Percentiles rank a stretch among this genome's conserved stretches.
phyloP scores from a whole-genome alignment of 1,284 basidiomycete species.

The Apiotrichum akiyoshidainum region DNA sequence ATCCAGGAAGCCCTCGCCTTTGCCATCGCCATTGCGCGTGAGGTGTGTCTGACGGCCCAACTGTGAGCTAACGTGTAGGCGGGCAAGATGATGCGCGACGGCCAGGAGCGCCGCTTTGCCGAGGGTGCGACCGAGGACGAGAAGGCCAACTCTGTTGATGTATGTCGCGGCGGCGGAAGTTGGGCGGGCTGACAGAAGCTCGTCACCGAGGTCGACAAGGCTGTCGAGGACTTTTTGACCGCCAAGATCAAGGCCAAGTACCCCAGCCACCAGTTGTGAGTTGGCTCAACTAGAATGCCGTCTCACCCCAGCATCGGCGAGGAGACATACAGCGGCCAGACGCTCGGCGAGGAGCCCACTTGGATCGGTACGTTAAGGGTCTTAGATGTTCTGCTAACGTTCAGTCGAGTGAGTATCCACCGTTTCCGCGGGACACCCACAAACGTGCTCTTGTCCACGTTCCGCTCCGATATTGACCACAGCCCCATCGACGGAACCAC shows the following conservation, averaged over 20 bases:
- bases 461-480: background rate
- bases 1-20: slow-evolving; percentile 68
- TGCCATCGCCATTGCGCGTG: slow-evolving; percentile 64
- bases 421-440: slow-evolving; percentile 9
- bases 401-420: slow-evolving; percentile 33
- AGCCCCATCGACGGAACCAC: slow-evolving; percentile 62
- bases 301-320: slow-evolving; percentile 74
- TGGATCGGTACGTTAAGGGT: slow-evolving; percentile 64
- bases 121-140: slow-evolving; percentile 62
- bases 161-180: slow-evolving; percentile 18
- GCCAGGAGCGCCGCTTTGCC: slow-evolving; percentile 50
- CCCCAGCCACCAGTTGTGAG: slow-evolving; percentile 78
- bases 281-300: slow-evolving; percentile 16
- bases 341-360: slow-evolving; percentile 79
- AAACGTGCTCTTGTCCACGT: too few species aligned
- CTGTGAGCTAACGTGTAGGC: slow-evolving; percentile 34
- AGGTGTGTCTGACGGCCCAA: slow-evolving; percentile 26
- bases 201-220: slow-evolving; percentile 95
- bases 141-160: slow-evolving; percentile 86
- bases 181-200: slow-evolving; percentile 50
- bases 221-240: slow-evolving; percentile 81
- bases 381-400: slow-evolving; percentile 42
- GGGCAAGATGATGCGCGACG: slow-evolving; percentile 52
- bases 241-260: slow-evolving; percentile 65
- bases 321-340: slow-evolving; percentile 70